Evolutionary conservation across 768 basidiomycete species (phyloP).

Genomic region (Xerocomellus dryophilus): DNA sequence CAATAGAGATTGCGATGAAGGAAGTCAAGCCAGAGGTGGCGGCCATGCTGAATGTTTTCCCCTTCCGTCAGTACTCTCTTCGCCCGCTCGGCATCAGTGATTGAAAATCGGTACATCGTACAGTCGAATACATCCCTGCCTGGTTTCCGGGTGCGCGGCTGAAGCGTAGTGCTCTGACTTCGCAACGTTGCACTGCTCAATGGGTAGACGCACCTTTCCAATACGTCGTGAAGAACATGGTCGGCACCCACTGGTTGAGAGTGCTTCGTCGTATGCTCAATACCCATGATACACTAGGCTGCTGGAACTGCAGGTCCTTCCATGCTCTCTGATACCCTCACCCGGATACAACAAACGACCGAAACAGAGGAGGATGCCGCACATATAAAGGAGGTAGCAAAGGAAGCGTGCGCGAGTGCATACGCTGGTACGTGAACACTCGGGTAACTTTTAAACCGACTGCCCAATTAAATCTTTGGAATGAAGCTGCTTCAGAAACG

Average conservation of each 20-base stretch:
- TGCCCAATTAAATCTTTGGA: neutral
- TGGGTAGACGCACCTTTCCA: slow-evolving; percentile 12
- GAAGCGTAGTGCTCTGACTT: slow-evolving; percentile 2
- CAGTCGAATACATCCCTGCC: slow-evolving; percentile 5
- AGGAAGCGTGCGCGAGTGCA: slow-evolving; percentile 7
- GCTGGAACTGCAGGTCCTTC: slow-evolving; percentile 9
- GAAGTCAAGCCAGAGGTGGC: slow-evolving; percentile 9
- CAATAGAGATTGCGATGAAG: slow-evolving; percentile 3
- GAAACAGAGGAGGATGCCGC: neutral
- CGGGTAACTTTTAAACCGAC: neutral
- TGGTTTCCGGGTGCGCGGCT: slow-evolving; percentile 13
- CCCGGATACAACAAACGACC: neutral
- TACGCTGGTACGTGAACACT: slow-evolving; percentile 10
- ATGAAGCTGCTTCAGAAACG: slow-evolving; percentile 14
- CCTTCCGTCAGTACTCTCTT: slow-evolving; percentile 4
- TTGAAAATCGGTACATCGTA: neutral
- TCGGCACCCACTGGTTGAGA: neutral
- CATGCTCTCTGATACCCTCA: slow-evolving; percentile 12
- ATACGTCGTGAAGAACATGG: slow-evolving; percentile 11
- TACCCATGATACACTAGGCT: neutral
- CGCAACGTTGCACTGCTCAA: neutral
- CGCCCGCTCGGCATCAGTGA: no score
- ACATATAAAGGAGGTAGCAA: neutral
- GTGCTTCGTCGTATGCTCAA: neutral
- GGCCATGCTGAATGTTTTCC: slow-evolving; percentile 2